Evolutionary conservation across 495 filamentous ascomycete genomes (phyloP).

Genomic region (Penicillium egyptiacum): DNA sequence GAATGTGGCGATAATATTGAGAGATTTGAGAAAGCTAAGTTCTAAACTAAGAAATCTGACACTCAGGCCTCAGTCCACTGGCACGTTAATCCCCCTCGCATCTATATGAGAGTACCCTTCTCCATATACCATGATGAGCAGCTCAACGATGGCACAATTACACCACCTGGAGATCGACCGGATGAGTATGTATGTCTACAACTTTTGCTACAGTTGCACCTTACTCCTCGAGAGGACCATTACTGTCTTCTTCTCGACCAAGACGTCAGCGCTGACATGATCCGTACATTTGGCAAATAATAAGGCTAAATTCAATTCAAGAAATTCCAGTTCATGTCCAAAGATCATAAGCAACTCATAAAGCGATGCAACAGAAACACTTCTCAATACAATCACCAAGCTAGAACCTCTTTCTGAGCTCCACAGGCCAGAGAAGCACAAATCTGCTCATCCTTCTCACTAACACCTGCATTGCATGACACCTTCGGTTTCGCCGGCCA

Average conservation of each 20-base stretch:
- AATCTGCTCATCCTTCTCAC: slow-evolving; percentile 32
- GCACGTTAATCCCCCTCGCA: too few species aligned
- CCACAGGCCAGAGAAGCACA: slow-evolving; percentile 29
- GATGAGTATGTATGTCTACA: background rate
- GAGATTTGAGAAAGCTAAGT: too few species aligned
- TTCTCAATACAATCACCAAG: slow-evolving; percentile 27
- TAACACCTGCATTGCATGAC: slow-evolving; percentile 21
- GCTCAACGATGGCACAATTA: too few species aligned
- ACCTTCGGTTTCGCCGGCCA: slow-evolving; percentile 44
- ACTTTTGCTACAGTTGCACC: background rate
- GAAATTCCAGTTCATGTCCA: background rate
- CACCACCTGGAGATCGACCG: background rate
- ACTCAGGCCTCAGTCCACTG: too few species aligned
- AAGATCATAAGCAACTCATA: background rate
- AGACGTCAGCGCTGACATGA: too few species aligned
- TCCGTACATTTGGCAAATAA: background rate
- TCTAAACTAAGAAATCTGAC: too few species aligned
- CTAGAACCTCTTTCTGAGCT: slow-evolving; percentile 26
- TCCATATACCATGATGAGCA: too few species aligned
- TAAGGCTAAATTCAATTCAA: background rate
- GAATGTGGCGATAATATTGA: too few species aligned
- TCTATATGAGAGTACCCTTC: too few species aligned
- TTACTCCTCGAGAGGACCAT: background rate
- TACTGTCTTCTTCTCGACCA: too few species aligned
- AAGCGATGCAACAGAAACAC: background rate